Evolutionary conservation across 2,329 filamentous ascomycete genomes (phyloP), one percentile per base, ranked within the genome.

Genomic region (Zymoseptoria crescenta): DNA sequence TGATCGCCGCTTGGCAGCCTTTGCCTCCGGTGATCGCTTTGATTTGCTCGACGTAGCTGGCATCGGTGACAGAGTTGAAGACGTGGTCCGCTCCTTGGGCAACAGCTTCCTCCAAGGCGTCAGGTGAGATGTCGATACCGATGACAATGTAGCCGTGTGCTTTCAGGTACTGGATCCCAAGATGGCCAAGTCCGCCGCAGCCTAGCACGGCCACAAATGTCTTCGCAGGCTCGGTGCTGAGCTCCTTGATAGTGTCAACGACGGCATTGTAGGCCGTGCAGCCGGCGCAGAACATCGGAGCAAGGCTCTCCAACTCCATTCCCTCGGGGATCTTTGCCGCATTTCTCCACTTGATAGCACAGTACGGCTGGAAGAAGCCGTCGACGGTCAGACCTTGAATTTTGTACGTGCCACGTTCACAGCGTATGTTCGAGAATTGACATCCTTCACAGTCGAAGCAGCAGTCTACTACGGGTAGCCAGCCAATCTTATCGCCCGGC

Each of bases 81-180:
- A 57, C 60, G 30, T 63, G 53, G 29, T 64, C 60, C 10, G 62
- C 62, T 19, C 58, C 60, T 21, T 57, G 59, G 4, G 61, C 55
- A 52, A 56, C 56, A 13, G 62, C 62, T 54, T 64, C 60, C 9
- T 59, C 50, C 16, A 64, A 48, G n/a, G 62, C 62, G 29, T 62
- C 60, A 56, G 79, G 74, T 56, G 75, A 77, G 55, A 77, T 74
- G 57, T 80, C 77, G 51, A 80, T 70, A 21, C 72, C 77, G 10
- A 79, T 72, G 8, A 75, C 73, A 56, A 74, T 73, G 57, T 74
- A 69, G 10, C 76, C 76, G 74, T 77, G 76, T 24, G 77, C 77
- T 62, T 77, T 77, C 16, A 76, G 76, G 63, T 78, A 79, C 60
- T 79, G 76, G 8, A 76, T 72, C 3, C 76, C 77, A 56, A 79